These are phyloP conservation scores for Microcyclospora pomicola DNA, from an alignment of 2,329 filamentous ascomycete genomes.

Conservation along the genomic window DNA sequence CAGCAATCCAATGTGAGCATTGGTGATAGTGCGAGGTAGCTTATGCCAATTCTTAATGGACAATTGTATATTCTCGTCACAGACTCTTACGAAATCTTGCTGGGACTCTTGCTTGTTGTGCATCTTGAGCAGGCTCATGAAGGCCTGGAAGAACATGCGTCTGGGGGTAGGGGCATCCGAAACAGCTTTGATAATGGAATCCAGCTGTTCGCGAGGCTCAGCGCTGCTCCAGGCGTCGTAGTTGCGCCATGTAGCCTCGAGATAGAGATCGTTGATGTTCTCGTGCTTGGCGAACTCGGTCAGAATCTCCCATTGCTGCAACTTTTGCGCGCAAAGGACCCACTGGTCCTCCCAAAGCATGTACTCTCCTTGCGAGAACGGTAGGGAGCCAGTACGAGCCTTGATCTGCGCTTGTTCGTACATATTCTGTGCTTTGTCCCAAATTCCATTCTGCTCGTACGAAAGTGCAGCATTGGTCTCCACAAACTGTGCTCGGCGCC, in stretches of 20 bases:
- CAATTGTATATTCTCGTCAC: conserved; percentile 92
- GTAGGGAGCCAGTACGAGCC: conserved; percentile 85
- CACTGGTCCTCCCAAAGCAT: conserved; percentile 99
- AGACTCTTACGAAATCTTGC: conserved; percentile 74
- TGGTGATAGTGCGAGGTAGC: conserved; percentile 81
- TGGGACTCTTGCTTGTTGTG: conserved; percentile 74
- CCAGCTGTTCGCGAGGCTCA: conserved; percentile 76
- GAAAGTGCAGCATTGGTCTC: conserved; percentile 95
- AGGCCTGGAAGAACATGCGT: conserved; percentile 93
- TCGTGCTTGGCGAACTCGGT: conserved; percentile 98
- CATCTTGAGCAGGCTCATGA: conserved; percentile 90
- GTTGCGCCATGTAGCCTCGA: conserved; percentile 92
- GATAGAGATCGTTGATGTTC: conserved; percentile 88
- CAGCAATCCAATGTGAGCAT: conserved; percentile 84
- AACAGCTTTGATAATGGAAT: conserved; percentile 88
- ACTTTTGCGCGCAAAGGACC: conserved; percentile 92
- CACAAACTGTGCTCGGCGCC: conserved; percentile 84
- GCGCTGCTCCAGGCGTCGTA: conserved; percentile 87
- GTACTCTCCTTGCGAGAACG: conserved; percentile 92
- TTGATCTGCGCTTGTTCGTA: conserved; percentile 97
- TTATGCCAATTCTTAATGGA: conserved; percentile 99
- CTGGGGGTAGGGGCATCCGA: conserved; percentile 94
- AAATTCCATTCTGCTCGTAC: conserved; percentile 97
- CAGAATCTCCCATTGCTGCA: conserved; percentile 97
- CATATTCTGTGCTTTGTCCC: conserved; percentile 95